These are phyloP conservation scores for Ulota crispa DNA, from an alignment of 225 moss, liverwort and hornwort species.

Conservation along the genomic window DNA sequence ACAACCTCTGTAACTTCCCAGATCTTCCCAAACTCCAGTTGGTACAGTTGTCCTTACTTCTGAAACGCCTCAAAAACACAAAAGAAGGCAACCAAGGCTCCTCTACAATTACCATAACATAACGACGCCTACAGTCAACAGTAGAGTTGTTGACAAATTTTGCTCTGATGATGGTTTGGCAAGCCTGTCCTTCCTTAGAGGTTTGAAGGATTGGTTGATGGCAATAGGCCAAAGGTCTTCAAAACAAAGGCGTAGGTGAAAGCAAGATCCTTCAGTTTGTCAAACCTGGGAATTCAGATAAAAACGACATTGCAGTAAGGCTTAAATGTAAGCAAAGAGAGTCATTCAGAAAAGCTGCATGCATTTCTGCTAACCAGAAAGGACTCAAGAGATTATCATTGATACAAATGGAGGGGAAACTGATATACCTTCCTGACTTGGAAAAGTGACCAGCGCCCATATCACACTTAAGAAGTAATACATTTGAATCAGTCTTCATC, in stretches of 20 bases:
- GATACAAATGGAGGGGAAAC: neutral
- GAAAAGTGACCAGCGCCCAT: slow-evolving; percentile 96
- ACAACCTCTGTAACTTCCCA: neutral
- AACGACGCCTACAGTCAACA: neutral
- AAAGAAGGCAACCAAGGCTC: neutral
- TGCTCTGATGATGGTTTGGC: neutral
- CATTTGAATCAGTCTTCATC: slow-evolving; percentile 71
- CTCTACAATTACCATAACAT: neutral
- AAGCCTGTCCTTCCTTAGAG: slow-evolving; percentile 27
- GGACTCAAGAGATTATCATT: neutral
- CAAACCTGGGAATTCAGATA: slow-evolving; percentile 42
- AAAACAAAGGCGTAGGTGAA: slow-evolving; percentile 53
- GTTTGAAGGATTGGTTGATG: slow-evolving; percentile 30
- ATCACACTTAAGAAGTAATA: slow-evolving; percentile 91
- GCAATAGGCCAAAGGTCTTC: slow-evolving; percentile 45
- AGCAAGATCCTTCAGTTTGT: slow-evolving; percentile 57
- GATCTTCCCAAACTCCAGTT: neutral
- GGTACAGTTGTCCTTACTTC: neutral
- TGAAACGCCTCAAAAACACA: neutral
- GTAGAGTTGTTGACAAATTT: neutral
- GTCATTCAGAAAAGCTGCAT: neutral
- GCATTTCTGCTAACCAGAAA: neutral
- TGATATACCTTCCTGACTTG: slow-evolving; percentile 80
- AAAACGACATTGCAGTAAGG: neutral
- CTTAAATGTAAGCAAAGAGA: neutral